A percentile compares a stretch with the other conserved stretches of the same genome.
Conservation (phyloP, 108 stramenopile genomes). For the Cyclotella atomus region DNA sequence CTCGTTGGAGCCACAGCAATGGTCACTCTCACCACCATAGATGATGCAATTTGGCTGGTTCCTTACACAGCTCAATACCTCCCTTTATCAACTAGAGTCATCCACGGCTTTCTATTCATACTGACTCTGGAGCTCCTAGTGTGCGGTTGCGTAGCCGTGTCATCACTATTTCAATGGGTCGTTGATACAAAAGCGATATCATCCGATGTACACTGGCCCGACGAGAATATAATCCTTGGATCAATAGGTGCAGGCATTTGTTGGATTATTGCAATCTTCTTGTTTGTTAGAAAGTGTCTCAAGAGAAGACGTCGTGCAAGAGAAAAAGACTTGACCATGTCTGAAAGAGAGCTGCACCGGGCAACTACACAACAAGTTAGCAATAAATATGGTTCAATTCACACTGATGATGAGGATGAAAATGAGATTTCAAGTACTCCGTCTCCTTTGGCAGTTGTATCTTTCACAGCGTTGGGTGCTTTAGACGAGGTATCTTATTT, state of each 20-base stretch:
- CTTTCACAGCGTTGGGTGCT: conserved; percentile 65
- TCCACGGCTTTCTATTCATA: conserved; percentile 63
- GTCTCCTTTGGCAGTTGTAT: conserved; percentile 52
- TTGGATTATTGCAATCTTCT: conserved; percentile 48
- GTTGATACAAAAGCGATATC: conserved; percentile 25
- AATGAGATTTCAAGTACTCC: conserved; percentile 29
- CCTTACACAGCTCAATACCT: conserved; percentile 54
- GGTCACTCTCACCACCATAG: conserved; percentile 68
- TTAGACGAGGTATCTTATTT: conserved; percentile 81
- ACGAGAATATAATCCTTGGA: conserved; percentile 37
- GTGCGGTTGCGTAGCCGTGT: conserved; percentile 36
- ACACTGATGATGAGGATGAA: conserved; percentile 17
- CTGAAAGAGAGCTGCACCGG: conserved; percentile 20
- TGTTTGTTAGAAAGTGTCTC: conserved; percentile 46
- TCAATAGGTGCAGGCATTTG: conserved; percentile 57
- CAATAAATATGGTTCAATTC: conserved; percentile 29
- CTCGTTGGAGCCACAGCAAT: conserved; percentile 52
- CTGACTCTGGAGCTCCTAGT: conserved; percentile 50
- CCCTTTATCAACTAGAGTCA: conserved; percentile 26
- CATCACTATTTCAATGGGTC: conserved; percentile 31
- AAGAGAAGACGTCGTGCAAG: conserved; percentile 49
- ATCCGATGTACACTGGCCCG: conserved; percentile 24
- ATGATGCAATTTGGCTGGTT: conserved; percentile 75
- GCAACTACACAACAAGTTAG: conserved; percentile 10
- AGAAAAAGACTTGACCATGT: neutral